phyloP scores from a whole-genome alignment of 371 early-diverging fungal species.

The Coemansia sp. region DNA sequence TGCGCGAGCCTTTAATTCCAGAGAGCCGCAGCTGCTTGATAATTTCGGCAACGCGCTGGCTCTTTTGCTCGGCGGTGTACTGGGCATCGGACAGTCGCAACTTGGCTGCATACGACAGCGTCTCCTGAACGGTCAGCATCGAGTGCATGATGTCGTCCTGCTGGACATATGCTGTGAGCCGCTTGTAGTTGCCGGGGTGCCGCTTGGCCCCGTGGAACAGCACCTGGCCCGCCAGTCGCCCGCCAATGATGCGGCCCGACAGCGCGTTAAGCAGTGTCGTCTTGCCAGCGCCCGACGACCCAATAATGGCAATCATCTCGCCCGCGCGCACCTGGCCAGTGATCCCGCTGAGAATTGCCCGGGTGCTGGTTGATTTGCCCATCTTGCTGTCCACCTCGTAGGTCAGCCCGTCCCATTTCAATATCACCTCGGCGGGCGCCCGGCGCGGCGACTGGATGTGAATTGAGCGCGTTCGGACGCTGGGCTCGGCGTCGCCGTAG shows the following conservation, averaged over 20 bases:
- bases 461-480: background rate
- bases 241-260: slow-evolving; percentile 55
- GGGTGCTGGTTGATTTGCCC: background rate
- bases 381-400: slow-evolving; percentile 25
- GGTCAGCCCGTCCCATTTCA: slow-evolving; percentile 27
- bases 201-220: slow-evolving; percentile 60
- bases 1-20: slow-evolving; percentile 60
- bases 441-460: background rate
- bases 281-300: slow-evolving; percentile 75
- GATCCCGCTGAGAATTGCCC: slow-evolving; percentile 50
- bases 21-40: slow-evolving; percentile 63
- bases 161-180: slow-evolving; percentile 60
- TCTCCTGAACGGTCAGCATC: slow-evolving; percentile 60
- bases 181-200: slow-evolving; percentile 60
- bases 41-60: slow-evolving; percentile 55
- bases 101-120: slow-evolving; percentile 62
- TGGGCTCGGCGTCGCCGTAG: slow-evolving; percentile 3
- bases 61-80: slow-evolving; percentile 54
- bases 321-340: slow-evolving; percentile 56
- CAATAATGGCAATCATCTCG: slow-evolving; percentile 67
- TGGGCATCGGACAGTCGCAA: slow-evolving; percentile 66
- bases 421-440: slow-evolving; percentile 8
- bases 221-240: slow-evolving; percentile 59
- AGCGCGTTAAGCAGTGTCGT: slow-evolving; percentile 61
- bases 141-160: slow-evolving; percentile 52